Base-by-base conservation (phyloP, 2,329 filamentous ascomycete genomes). In the Colletotrichum sp. region DNA sequence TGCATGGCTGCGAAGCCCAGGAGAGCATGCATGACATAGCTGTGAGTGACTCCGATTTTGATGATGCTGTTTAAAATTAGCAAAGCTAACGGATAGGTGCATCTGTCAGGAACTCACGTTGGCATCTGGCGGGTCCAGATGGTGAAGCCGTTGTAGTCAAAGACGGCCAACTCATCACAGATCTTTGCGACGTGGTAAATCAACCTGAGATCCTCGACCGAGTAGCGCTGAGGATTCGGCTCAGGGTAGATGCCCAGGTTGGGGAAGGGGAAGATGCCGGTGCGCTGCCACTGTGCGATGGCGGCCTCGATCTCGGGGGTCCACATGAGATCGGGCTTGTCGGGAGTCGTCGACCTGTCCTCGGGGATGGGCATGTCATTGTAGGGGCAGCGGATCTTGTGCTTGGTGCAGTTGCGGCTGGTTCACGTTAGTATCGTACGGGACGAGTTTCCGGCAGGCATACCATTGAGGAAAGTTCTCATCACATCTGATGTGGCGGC, bases 391-490 rank as follows among this genome's bases (percentile, higher is more conserved):
- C 96, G 94, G 81, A 97, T 97, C 88, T 98, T 98, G 87, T 99
- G 97, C 87, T 98, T 99, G 77, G 96, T 98, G 87, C 97, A 99
- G 86, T 99, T 99, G 82, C 95, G 95, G 88, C 96, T 98, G 82
- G 18, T 38, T 60, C 70, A 77, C 83, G 76, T 85, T 79, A 70
- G 55, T 18, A 65, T 28, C 5, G 52, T 21, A 52, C 16, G 13
- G 52, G 36, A 34, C 16, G 24, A 34, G 48, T 6, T 24, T n/a
- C 13, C 21, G 16, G 34, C 43, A 67, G 58, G 28, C 64, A 66
- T 89, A 98, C 96, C 96, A 99, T 91, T 99, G 97, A 67, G 97
- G 97, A 82, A 98, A 98, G 80, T 93, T 98, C 85, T 99, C 97
- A 83, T 99, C 97, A 87, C 97, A 99, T 81, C 97, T 92, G 83